Evolutionary conservation across 1,284 basidiomycete species (phyloP), one percentile per base, ranked within the genome.

Genomic region (Ustilago hordei): DNA sequence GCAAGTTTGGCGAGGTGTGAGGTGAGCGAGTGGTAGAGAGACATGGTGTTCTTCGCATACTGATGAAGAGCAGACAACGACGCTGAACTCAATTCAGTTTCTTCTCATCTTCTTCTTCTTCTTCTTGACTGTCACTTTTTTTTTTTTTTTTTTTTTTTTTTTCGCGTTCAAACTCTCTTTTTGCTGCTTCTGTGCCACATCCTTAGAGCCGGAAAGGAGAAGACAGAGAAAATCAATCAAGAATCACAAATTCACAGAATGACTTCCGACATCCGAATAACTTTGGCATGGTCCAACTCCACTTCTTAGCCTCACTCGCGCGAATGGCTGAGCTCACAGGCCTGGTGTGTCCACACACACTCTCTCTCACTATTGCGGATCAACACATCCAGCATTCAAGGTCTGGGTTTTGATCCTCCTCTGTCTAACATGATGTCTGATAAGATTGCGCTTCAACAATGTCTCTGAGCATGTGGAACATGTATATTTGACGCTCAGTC

Each of bases 401-500:
- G 28, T 17, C 50, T 50, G 11, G 50, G 8, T 50, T 13, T 28
- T 28, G 23, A 28, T 28, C 23, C 5, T 52, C 31, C 8, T 45
- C 13, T 45, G 43, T 45, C 43, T 45, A 19, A 19, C 43, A 45
- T 45, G n/a, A 12, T 43, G 43, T 45, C 11, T 45, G n/a, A 28
- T 45, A 45, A 19, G 19, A 45, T 45, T 45, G 43, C 13, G 17
- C 11, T 19, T 19, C 36, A 19, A 19, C 7, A 9, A 19, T 45
- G 17, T 28, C 23, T 28, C 23, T 28, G 23, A 28, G 23, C 23
- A 28, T 28, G 23, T 28, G 23, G 23, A 28, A 28, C 23, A 28
- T 6, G 13, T 17, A 17, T 55, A n/a, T 41, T 60, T 19, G n/a
- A n/a, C 36, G 4, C 36, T 38, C n/a, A 76, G 54, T 68, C 69